These are phyloP conservation scores for Solanum sitiens DNA, from an alignment of 257 asterid species.

Conservation along the genomic window DNA sequence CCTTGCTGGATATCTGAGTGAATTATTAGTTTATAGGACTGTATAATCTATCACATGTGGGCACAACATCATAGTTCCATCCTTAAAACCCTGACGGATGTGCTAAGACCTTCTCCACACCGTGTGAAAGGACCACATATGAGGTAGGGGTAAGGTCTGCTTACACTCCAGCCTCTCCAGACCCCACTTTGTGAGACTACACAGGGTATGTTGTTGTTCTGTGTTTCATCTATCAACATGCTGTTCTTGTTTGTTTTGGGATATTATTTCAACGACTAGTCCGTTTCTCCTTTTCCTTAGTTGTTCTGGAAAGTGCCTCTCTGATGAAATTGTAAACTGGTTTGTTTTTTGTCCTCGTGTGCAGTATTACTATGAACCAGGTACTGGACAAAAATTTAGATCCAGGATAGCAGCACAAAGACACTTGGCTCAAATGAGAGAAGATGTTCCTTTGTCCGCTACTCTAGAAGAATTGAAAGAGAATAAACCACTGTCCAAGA, in stretches of 20 bases:
- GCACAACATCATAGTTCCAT: not conserved
- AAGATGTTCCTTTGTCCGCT: conserved; percentile 36
- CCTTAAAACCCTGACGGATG: not conserved
- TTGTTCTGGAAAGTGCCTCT: not conserved
- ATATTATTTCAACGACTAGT: not conserved
- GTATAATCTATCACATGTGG: not conserved
- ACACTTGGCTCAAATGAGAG: conserved; percentile 43
- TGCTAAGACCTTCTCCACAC: not conserved
- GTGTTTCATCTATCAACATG: not conserved
- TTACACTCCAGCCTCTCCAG: not conserved
- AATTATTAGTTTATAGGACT: not conserved
- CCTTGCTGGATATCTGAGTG: not conserved
- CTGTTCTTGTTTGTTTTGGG: not conserved
- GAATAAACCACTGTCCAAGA: conserved; percentile 45
- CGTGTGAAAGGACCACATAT: not conserved
- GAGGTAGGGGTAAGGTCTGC: not conserved
- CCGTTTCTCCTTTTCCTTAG: not conserved
- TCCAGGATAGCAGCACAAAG: conserved; percentile 46
- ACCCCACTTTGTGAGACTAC: not conserved
- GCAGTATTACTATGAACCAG: conserved; percentile 82
- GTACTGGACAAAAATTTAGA: conserved; percentile 57
- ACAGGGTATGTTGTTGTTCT: not conserved
- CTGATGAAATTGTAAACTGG: not conserved
- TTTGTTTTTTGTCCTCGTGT: not conserved
- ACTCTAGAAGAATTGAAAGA: conserved; percentile 40